phyloP scores from a whole-genome alignment of 257 asterid species.

The Nicotiana undulata region DNA sequence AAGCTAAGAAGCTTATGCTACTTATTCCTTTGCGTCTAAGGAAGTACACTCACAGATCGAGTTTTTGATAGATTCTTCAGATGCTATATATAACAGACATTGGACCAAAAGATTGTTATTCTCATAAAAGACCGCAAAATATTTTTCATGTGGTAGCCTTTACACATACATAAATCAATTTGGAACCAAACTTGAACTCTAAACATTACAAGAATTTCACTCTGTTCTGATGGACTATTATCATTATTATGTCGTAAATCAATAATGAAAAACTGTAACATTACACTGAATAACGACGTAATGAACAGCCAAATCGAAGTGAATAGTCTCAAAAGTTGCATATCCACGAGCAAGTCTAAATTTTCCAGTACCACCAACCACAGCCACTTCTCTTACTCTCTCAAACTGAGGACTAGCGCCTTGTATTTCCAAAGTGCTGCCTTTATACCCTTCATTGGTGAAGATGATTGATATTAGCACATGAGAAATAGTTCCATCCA shows the following conservation, averaged over 20 bases:
- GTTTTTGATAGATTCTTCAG: background rate
- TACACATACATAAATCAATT: background rate
- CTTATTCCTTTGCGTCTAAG: background rate
- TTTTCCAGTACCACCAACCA: conserved; percentile 51
- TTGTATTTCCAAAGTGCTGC: conserved; percentile 45
- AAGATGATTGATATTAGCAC: conserved; percentile 46
- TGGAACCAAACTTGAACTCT: background rate
- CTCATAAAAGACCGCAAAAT: background rate
- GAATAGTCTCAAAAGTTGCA: conserved; percentile 43
- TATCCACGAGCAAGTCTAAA: conserved; percentile 52
- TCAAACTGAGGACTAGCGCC: conserved; percentile 43
- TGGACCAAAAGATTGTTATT: background rate
- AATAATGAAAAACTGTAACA: conserved; percentile 29
- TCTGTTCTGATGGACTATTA: background rate
- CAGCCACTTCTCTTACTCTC: conserved; percentile 47
- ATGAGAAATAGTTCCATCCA: conserved; percentile 43
- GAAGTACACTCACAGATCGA: no score
- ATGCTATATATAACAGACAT: background rate
- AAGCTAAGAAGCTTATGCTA: background rate
- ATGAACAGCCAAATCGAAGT: conserved; percentile 17
- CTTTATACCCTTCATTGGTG: conserved; percentile 17
- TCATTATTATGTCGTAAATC: background rate
- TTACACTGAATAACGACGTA: conserved; percentile 36
- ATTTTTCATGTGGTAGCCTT: background rate
- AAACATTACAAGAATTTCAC: no score